phyloP scores from a whole-genome alignment of 768 basidiomycete genomes.

The Macrolepiota albuminosa region DNA sequence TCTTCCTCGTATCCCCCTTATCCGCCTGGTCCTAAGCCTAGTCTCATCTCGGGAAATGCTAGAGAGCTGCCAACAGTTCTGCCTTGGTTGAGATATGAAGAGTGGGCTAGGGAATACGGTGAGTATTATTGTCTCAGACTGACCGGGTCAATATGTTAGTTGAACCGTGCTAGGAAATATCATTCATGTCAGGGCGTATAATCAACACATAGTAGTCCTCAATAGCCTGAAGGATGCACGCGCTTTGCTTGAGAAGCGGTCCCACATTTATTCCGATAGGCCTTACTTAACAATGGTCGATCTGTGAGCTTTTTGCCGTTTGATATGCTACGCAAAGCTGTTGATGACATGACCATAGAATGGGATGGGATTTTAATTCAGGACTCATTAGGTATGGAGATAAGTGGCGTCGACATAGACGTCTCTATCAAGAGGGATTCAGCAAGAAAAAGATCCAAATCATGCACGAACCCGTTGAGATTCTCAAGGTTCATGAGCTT shows the following conservation, averaged over 20 bases:
- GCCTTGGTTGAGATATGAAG: neutral
- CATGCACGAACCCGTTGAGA: conserved; percentile 19
- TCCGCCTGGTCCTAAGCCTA: neutral
- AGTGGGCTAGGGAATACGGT: conserved; percentile 3
- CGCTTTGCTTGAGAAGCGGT: conserved; percentile 14
- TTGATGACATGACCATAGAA: conserved; percentile 14
- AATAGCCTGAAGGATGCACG: conserved; percentile 17
- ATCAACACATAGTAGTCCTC: conserved; percentile 2
- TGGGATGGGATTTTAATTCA: conserved; percentile 29
- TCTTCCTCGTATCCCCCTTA: neutral
- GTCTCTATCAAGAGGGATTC: conserved; percentile 23
- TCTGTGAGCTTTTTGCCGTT: conserved; percentile 9
- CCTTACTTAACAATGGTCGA: conserved; percentile 17
- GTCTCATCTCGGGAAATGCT: neutral
- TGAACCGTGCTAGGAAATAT: conserved; percentile 3
- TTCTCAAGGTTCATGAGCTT: no score
- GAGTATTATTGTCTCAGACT: neutral
- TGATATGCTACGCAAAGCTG: no score
- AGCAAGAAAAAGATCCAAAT: conserved; percentile 13
- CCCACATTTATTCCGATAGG: neutral
- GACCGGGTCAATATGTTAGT: neutral
- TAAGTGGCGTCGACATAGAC: conserved; percentile 25
- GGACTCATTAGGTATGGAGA: conserved; percentile 24
- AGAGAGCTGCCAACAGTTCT: neutral
- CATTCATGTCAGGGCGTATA: conserved; percentile 17